Evolutionary conservation across 768 basidiomycete species (phyloP).

Genomic region (Pleurotus giganteus): DNA sequence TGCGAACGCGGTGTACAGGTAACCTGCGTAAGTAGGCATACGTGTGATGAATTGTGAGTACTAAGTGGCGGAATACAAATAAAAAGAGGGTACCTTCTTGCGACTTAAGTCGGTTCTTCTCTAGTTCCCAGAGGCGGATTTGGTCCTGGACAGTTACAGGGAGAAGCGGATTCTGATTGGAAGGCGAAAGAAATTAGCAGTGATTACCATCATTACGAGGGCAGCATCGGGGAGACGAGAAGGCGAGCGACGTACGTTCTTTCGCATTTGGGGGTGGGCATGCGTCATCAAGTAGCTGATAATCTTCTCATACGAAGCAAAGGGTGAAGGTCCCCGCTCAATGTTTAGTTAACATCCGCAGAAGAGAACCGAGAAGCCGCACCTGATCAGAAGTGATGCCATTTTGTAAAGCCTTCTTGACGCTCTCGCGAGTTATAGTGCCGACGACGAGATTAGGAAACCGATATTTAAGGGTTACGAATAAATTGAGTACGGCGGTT

Average conservation of each 20-base stretch:
- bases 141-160: constrained; percentile 99
- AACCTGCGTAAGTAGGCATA: constrained; percentile 47
- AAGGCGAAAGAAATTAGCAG: constrained; percentile 10
- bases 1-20: constrained; percentile 85
- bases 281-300: constrained; percentile 93
- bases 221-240: constrained; percentile 16
- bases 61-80: constrained; percentile 19
- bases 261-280: constrained; percentile 98
- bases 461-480: constrained; percentile 87
- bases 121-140: constrained; percentile 95
- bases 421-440: constrained; percentile 90
- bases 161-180: constrained; percentile 76
- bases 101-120: constrained; percentile 87
- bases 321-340: constrained; percentile 14
- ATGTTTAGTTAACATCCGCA: constrained; percentile 12
- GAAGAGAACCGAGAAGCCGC: constrained; percentile 21
- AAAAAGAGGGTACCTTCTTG: constrained; percentile 65
- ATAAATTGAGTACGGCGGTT: constrained; percentile 93
- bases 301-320: constrained; percentile 54
- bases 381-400: constrained; percentile 98
- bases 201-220: constrained; percentile 18
- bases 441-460: constrained; percentile 98
- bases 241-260: constrained; percentile 57
- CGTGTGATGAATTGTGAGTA: constrained; percentile 11
- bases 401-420: constrained; percentile 89